These are phyloP conservation scores for Triticum urartu DNA, from an alignment of 176 grass and related monocot species.

Conservation along the genomic window DNA sequence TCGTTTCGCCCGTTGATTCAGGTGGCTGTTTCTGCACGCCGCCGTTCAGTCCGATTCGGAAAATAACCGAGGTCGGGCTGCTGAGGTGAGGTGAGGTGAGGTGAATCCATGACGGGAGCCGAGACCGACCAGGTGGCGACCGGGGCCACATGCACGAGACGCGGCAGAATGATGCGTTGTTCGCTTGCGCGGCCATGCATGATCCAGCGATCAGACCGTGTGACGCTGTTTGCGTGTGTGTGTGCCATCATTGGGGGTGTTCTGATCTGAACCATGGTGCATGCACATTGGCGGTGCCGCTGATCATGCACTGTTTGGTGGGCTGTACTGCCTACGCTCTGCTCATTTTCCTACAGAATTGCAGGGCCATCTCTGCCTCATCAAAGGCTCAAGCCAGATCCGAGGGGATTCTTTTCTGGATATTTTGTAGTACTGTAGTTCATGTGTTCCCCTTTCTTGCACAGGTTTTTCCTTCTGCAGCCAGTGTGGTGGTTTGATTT, in stretches of 20 bases:
- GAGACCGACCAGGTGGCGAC: not conserved
- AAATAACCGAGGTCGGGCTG: not conserved
- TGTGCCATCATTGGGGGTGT: constrained; percentile 3
- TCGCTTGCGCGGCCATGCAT: not conserved
- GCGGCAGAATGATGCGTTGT: not conserved
- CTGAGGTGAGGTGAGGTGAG: not conserved
- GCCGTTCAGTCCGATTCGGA: not conserved
- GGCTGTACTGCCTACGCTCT: not conserved
- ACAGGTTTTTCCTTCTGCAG: not conserved
- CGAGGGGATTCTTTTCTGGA: not conserved
- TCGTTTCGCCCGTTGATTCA: not conserved
- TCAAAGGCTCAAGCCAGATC: not conserved
- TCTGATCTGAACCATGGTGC: constrained; percentile 1
- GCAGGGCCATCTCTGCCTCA: not conserved
- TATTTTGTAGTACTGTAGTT: not conserved
- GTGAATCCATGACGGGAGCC: not conserved
- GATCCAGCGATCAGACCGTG: constrained; percentile 7
- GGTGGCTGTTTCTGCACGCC: not conserved
- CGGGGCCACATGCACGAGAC: not conserved
- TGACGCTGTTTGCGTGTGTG: not conserved
- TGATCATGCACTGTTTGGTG: not conserved
- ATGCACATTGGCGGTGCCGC: not conserved
- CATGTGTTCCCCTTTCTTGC: not conserved
- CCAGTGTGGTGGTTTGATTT: not conserved
- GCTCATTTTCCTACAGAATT: not conserved